Evolutionary conservation across 2,329 filamentous ascomycete species (phyloP).

Genomic region (Phialophora expanda): DNA sequence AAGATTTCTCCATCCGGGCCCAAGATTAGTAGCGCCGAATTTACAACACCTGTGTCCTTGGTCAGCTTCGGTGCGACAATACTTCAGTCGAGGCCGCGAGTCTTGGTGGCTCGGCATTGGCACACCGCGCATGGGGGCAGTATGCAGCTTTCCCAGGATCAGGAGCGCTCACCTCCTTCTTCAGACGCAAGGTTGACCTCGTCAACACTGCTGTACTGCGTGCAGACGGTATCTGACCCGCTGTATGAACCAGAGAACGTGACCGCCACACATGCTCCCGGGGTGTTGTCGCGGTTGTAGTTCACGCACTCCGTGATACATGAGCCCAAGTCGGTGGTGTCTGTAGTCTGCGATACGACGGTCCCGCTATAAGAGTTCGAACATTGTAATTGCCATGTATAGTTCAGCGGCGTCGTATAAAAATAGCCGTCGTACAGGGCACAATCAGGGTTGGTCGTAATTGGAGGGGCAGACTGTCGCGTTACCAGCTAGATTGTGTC

Average conservation of each 20-base stretch:
- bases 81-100: background rate
- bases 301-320: conserved; percentile 31
- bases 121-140: background rate
- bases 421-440: conserved; percentile 32
- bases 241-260: conserved; percentile 28
- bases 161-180: conserved; percentile 30
- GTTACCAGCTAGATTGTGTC: conserved; percentile 16
- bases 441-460: conserved; percentile 27
- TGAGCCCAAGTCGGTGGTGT: conserved; percentile 21
- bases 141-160: background rate
- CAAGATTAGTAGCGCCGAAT: conserved; percentile 33
- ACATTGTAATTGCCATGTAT: conserved; percentile 36
- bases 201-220: conserved; percentile 27
- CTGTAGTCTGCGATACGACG: conserved; percentile 14
- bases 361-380: conserved; percentile 28
- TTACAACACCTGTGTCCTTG: conserved; percentile 24
- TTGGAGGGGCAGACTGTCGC: conserved; percentile 23
- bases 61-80: conserved; percentile 6
- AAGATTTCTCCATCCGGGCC: conserved; percentile 30
- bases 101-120: background rate
- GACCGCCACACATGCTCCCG: conserved; percentile 27
- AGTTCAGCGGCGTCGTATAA: conserved; percentile 29
- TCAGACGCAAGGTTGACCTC: conserved; percentile 25
- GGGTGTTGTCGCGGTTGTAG: conserved; percentile 25
- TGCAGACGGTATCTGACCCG: conserved; percentile 26